Base-by-base conservation (phyloP, 1,284 basidiomycete species). In the Tylopilus sp. region DNA sequence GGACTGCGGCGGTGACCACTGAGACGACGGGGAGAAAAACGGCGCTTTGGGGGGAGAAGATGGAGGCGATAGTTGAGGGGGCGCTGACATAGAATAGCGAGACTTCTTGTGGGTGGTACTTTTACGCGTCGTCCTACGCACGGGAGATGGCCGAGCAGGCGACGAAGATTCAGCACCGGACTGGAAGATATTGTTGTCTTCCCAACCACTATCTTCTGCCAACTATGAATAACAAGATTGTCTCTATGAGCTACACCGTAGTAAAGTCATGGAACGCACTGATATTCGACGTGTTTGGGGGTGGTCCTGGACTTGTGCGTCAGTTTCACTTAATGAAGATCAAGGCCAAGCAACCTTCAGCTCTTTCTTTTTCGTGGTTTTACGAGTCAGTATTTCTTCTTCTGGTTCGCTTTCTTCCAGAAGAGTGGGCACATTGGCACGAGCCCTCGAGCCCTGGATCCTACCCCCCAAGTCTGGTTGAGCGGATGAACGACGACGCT, bases 141-240 rank as follows among this genome's bases (percentile, higher is more conserved):
- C 64, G 5, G 82, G 83, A 7, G 83, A 77, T 30, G 83, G 80
- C 20, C 82, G 80, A 8, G 65, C 65, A 14, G 87, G 87, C 17
- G 86, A 88, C 12, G 87, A 86, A 12, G 83, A 85, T 60, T 89
- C 87, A 4, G 82, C 83, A 24, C 87, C 87, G 12, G 85, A 88
- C 62, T 90, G 87, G 65, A 90, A 90, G 35, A 89, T 80, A 55
- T 90, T 90, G 59, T 88, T 88, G 58, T 90, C 88, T 62, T 90
- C 87, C 87, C 87, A 90, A 29, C 85, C 86, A 57, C 87, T 88
- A 51, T 88, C 85, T 28, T 85, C 73, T 24, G 65, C 77, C 51
- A 64, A 14, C 55, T 63, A 18, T 29, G 12, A 33, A 59, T 57
- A 11, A 28, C 17, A 15, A 43, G 15, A n/a, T 50, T 37, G 14